Base-by-base conservation (phyloP, 1,284 basidiomycete species). In the Meripilus lineatus region DNA sequence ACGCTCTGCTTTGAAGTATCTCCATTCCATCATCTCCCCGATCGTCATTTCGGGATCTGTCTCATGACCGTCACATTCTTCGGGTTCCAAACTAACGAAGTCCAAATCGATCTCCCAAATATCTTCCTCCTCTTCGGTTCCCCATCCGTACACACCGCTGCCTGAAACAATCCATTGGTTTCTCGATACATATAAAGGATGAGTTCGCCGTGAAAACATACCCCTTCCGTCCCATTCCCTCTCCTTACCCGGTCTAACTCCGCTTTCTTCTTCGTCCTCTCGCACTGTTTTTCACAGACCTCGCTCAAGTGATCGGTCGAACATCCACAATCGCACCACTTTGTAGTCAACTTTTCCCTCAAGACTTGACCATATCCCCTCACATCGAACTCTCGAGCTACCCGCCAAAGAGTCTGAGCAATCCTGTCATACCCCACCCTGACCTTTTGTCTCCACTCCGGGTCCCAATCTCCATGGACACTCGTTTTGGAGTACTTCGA, bases 241-340 rank as follows among this genome's bases (percentile, higher is more conserved):
- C 54, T 79, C 75, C 59, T 85, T 81, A 4, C 82, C 81, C 0
- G 72, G 63, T 22, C 75, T 58, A 4, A 75, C 68, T 1, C 74
- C 71, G 30, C 59, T 74, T 44, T 70, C 72, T 51, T 77, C 74
- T 53, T 83, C 81, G 26, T 83, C 82, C 55, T 81, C 77, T 40
- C 79, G 62, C 22, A 84, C 81, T 5, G 80, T 81, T 47, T 69
- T 63, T 84, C 82, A 51, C 82, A 84, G 11, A 84, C 81, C 57
- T 84, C 81, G 1, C 80, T 78, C 13, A 85, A 63, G 54, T 84
- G 81, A 58, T 84, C 82, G 24, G 81, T 84, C 40, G 81, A 84
- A 57, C 82, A 85, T 2, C 82, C 82, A 59, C 83, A 84, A 47
- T 84, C 80, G 55, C 82, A 85, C 82, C 83, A 85, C 51, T 84